phyloP scores from a whole-genome alignment of 1,284 basidiomycete genomes.

The Boletus semigastroideus region DNA sequence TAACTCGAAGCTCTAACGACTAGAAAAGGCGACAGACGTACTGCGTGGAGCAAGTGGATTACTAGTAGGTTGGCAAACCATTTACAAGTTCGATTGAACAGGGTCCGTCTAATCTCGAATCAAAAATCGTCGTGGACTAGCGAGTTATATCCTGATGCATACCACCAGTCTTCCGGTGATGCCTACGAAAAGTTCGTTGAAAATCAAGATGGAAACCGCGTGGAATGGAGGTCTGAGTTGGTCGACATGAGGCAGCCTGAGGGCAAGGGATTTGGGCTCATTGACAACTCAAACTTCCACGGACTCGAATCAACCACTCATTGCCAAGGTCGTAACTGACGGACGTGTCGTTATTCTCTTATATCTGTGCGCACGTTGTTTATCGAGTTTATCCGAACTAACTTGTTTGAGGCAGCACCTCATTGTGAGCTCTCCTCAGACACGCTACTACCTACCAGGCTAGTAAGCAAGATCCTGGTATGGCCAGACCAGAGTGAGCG shows the following conservation, averaged over 20 bases:
- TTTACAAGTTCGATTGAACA: no score
- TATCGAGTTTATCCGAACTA: neutral
- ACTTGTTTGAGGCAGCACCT: constrained; percentile 2
- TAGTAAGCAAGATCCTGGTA: neutral
- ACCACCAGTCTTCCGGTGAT: neutral
- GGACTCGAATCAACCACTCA: neutral
- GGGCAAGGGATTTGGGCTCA: constrained; percentile 4
- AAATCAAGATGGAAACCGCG: constrained; percentile 18
- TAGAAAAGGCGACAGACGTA: no score
- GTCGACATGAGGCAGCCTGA: constrained; percentile 25
- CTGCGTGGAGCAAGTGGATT: no score
- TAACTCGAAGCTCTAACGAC: no score
- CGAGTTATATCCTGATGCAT: neutral
- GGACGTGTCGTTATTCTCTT: neutral
- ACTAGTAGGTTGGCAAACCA: no score
- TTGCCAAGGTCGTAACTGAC: neutral
- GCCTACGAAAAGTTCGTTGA: neutral
- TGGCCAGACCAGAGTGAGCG: constrained; percentile 21
- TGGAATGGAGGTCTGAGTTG: constrained; percentile 1
- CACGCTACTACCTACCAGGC: no score
- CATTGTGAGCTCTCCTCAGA: neutral
- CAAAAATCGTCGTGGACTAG: neutral
- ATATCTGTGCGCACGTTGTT: constrained; percentile 8
- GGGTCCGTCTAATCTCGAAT: no score
- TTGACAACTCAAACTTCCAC: constrained; percentile 1